Conservation (phyloP, 306 rosid species). For the Carpinus fangiana region DNA sequence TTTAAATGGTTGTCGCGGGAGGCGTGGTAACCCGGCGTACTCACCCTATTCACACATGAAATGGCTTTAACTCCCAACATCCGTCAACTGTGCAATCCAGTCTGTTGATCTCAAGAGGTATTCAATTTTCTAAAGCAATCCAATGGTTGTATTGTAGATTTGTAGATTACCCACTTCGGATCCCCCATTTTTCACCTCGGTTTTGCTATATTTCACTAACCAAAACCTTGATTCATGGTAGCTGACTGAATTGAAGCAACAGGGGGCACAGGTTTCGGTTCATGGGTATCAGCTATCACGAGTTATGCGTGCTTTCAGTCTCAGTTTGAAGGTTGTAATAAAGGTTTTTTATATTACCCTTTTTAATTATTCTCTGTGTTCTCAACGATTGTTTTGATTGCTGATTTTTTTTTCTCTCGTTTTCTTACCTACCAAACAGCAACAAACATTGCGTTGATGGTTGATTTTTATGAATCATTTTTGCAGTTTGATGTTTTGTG, state of each 20-base stretch:
- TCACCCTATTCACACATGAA: too few relatives aligned
- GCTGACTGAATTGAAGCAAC: conserved; percentile 22
- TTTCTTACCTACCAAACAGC: too few relatives aligned
- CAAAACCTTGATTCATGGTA: conserved; percentile 14
- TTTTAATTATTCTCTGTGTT: conserved; percentile 22
- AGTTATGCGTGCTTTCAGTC: conserved; percentile 42
- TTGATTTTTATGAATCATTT: too few relatives aligned
- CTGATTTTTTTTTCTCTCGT: too few relatives aligned
- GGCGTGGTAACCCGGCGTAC: too few relatives aligned
- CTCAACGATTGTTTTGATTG: background rate
- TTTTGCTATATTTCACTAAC: conserved; percentile 23
- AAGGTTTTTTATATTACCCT: conserved; percentile 43
- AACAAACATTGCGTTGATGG: too few relatives aligned
- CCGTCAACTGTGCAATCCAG: conserved; percentile 31
- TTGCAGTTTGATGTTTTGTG: too few relatives aligned
- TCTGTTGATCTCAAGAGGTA: conserved; percentile 16
- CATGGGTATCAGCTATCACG: conserved; percentile 19
- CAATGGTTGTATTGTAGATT: background rate
- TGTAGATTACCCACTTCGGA: conserved; percentile 16
- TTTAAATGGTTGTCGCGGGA: too few relatives aligned
- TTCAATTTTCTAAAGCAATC: conserved; percentile 6
- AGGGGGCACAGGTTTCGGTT: conserved; percentile 27
- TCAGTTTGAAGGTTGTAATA: conserved; percentile 27
- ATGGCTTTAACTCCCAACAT: too few relatives aligned
- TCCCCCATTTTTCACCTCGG: conserved; percentile 14